Percentiles rank a stretch among this genome's conserved stretches.
phyloP scores from a whole-genome alignment of 148 eudicot genomes.

The Silene conica region DNA sequence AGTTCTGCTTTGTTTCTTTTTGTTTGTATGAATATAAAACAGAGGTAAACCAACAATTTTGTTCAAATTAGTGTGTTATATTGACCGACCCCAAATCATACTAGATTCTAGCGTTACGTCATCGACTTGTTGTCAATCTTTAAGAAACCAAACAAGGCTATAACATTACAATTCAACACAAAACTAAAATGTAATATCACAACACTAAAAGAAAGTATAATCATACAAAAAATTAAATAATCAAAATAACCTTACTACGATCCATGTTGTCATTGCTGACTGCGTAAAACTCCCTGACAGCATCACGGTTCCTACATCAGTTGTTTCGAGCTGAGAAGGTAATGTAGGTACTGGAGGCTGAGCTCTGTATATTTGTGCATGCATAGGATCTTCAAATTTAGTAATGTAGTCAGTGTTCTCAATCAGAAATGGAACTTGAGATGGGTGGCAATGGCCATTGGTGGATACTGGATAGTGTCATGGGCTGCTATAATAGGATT shows the following conservation, averaged over 20 bases:
- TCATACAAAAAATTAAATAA: too few relatives aligned
- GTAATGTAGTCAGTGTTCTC: slow-evolving; percentile 28
- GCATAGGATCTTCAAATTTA: slow-evolving; percentile 63
- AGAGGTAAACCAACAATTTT: background rate
- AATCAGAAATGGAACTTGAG: slow-evolving; percentile 30
- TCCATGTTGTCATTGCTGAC: too few relatives aligned
- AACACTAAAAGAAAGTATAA: background rate
- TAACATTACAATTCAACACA: background rate
- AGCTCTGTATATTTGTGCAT: slow-evolving; percentile 76
- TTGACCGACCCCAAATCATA: background rate
- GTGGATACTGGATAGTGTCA: too few relatives aligned
- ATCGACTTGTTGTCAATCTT: too few relatives aligned
- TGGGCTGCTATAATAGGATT: too few relatives aligned
- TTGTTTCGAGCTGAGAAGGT: slow-evolving; percentile 44
- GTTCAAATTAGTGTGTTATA: too few relatives aligned
- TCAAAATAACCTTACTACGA: too few relatives aligned
- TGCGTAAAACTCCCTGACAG: slow-evolving; percentile 45
- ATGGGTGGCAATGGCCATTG: slow-evolving; percentile 28
- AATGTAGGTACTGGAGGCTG: slow-evolving; percentile 64
- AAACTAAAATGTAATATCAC: background rate
- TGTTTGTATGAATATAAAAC: too few relatives aligned
- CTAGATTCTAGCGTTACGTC: background rate
- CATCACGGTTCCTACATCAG: slow-evolving; percentile 31
- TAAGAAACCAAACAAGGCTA: background rate
- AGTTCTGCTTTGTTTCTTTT: too few relatives aligned